Conservation (phyloP, 1,139 yeast genomes). For the Trichomonascaceae sp. region DNA sequence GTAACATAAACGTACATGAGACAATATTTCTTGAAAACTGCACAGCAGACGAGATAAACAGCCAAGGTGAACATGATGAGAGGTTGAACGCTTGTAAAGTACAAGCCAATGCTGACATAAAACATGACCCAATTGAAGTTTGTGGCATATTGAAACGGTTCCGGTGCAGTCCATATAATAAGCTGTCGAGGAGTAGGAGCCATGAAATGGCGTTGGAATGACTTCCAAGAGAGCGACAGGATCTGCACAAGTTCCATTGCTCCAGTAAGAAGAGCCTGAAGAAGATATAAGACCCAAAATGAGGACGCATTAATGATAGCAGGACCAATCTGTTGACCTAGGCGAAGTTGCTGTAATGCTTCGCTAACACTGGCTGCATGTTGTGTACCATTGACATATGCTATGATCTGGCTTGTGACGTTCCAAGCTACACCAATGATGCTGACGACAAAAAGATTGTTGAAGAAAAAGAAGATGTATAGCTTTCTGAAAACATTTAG, state of each 20-base stretch:
- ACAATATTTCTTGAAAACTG: slow-evolving; percentile 33
- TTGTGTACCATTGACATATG: slow-evolving; percentile 19
- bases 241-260: slow-evolving; percentile 33
- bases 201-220: slow-evolving; percentile 25
- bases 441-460: slow-evolving; percentile 35
- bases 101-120: slow-evolving; percentile 35
- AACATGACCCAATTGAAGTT: slow-evolving; percentile 35
- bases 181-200: slow-evolving; percentile 36
- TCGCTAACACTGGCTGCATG: slow-evolving; percentile 21
- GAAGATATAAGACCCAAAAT: slow-evolving; percentile 39
- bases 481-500: slow-evolving; percentile 35
- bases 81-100: slow-evolving; percentile 38
- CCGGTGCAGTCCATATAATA: slow-evolving; percentile 34
- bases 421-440: slow-evolving; percentile 38
- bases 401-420: slow-evolving; percentile 31
- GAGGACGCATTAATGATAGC: slow-evolving; percentile 37
- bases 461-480: slow-evolving; percentile 35
- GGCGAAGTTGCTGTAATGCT: slow-evolving; percentile 22
- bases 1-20: slow-evolving; percentile 36
- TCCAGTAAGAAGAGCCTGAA: slow-evolving; percentile 32
- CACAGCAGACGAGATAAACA: slow-evolving; percentile 30
- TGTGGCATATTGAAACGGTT: slow-evolving; percentile 33
- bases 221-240: slow-evolving; percentile 26
- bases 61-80: slow-evolving; percentile 31
- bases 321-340: slow-evolving; percentile 32